Percentiles rank a stretch among this genome's conserved stretches.
These are phyloP conservation scores for Symbiodinium natans DNA, from an alignment of 73 alveolate species.

Conservation along the genomic window DNA sequence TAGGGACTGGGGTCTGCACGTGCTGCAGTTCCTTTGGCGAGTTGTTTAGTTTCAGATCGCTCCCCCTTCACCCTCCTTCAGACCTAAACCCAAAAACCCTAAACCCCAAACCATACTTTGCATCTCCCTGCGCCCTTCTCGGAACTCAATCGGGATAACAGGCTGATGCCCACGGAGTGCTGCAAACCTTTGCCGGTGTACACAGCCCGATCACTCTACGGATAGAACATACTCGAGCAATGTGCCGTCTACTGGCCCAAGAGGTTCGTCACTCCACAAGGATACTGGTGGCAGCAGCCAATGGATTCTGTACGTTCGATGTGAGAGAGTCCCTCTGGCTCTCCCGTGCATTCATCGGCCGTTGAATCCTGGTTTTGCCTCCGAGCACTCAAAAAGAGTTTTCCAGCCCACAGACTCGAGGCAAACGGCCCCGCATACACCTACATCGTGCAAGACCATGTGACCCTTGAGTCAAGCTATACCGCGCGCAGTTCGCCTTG, in stretches of 20 bases:
- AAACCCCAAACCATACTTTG: too few relatives aligned
- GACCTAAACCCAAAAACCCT: too few relatives aligned
- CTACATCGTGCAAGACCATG: too few relatives aligned
- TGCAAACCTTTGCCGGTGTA: not conserved
- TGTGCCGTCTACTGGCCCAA: not conserved
- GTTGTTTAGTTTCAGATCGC: too few relatives aligned
- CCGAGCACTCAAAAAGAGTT: not conserved
- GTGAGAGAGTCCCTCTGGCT: not conserved
- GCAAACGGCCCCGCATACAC: not conserved
- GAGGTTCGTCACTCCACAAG: not conserved
- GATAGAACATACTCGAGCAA: not conserved
- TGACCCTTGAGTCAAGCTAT: too few relatives aligned
- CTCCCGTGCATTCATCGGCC: not conserved
- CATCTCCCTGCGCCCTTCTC: not conserved
- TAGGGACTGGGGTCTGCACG: too few relatives aligned
- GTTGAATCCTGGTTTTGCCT: not conserved
- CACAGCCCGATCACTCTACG: not conserved
- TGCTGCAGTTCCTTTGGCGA: too few relatives aligned
- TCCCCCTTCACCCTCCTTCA: too few relatives aligned
- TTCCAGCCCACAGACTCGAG: not conserved
- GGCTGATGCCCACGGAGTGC: slow-evolving; percentile 1
- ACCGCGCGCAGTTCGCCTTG: too few relatives aligned
- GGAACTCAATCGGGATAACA: not conserved
- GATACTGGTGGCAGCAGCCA: not conserved
- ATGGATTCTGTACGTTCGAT: not conserved